Evolutionary conservation across 2,329 filamentous ascomycete species (phyloP), one percentile per base, ranked within the genome.

Genomic region (Ampelomyces quisqualis): DNA sequence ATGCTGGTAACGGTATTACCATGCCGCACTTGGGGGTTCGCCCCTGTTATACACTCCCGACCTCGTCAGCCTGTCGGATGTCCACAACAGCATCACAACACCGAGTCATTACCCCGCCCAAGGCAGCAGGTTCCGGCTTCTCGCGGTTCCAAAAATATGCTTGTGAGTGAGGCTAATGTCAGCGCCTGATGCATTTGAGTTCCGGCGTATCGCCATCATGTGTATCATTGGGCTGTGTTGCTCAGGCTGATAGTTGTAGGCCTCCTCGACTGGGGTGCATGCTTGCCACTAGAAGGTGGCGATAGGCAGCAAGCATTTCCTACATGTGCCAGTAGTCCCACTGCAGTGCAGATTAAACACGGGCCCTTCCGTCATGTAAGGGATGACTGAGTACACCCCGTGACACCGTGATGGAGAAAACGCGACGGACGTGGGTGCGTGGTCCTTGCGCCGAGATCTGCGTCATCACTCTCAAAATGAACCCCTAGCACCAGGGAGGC

Each of bases 391-490:
- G n/a, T n/a, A n/a, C n/a, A 7, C 8, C 49, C 40, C 45, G 53
- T 58, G 55, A 53, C 34, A 10, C 11, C 49, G 55, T 28, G 53
- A 22, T 13, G 13, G 31, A 47, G 38, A 36, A 40, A 17, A 43
- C 55, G 55, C 54, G 54, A 41, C 34, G 14, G 19, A 31, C 13
- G 29, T 45, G 46, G 29, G 41, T 29, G 33, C 45, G 49, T 34
- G 47, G 43, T 38, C 39, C 40, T 40, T 34, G 40, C 45, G 42
- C 40, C 40, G 47, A 42, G 33, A 44, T 27, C 14, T 58, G 57
- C 57, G 55, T 60, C 57, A 60, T 57, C 39, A 52, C 49, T 51
- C 44, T 29, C n/a, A n/a, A n/a, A n/a, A n/a, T n/a, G n/a, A n/a
- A n/a, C n/a, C n/a, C n/a, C n/a, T n/a, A n/a, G n/a, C n/a, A n/a